A percentile compares a stretch with the other conserved stretches of the same genome.
Conservation (phyloP, 352 stramenopile species). For the Phytophthora brassicae region DNA sequence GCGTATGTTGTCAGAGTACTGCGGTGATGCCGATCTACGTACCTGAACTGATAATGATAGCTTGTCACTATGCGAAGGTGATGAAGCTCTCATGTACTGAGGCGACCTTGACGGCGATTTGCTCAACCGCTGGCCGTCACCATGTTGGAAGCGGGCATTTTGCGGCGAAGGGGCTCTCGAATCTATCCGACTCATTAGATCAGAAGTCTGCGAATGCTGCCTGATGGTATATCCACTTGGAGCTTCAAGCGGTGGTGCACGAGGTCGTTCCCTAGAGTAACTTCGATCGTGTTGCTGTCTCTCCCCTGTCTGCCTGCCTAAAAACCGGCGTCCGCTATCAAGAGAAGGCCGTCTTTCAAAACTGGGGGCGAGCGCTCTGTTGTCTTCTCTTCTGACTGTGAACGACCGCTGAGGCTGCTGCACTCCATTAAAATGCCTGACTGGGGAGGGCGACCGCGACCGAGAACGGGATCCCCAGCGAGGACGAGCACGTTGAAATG, state of each 20-base stretch:
- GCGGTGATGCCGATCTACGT: conserved; percentile 5
- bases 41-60: no score
- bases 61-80: conserved; percentile 14
- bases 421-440: background rate
- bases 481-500: background rate
- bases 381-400: background rate
- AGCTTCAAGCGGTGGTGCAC: background rate
- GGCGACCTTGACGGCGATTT: conserved; percentile 7
- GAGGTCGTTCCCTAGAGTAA: conserved; percentile 10
- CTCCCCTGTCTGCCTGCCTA: conserved; percentile 1
- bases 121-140: background rate
- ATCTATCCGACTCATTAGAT: background rate
- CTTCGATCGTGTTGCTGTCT: conserved; percentile 7
- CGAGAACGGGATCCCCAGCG: conserved; percentile 7
- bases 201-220: conserved; percentile 5
- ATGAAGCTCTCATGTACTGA: background rate
- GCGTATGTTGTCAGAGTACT: conserved; percentile 1
- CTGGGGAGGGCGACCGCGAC: conserved; percentile 4
- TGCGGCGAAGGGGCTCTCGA: background rate
- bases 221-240: background rate
- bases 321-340: conserved; percentile 5
- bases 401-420: conserved; percentile 1
- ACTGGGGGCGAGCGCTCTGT: background rate
- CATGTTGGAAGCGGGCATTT: conserved; percentile 1
- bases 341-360: background rate